A percentile compares a stretch with the other conserved stretches of the same genome.
phyloP scores from a whole-genome alignment of 2,329 filamentous ascomycete species.

The Hypocrella siamensis region DNA sequence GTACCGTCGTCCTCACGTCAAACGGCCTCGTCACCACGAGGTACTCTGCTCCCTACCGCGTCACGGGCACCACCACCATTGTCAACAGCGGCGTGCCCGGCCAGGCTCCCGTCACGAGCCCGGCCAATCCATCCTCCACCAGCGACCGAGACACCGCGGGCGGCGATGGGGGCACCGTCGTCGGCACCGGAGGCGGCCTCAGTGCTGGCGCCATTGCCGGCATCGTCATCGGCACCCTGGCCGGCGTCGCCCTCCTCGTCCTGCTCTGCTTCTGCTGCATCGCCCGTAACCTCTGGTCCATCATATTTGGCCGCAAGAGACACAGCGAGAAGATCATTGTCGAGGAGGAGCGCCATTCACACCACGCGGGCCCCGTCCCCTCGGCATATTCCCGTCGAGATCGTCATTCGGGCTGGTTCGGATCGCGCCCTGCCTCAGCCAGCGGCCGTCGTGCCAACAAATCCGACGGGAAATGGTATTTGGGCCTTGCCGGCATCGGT shows the following conservation, averaged over 20 bases:
- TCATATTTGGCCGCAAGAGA: slow-evolving; percentile 44
- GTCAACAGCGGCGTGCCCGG: slow-evolving; percentile 33
- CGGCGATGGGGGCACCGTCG: slow-evolving; percentile 21
- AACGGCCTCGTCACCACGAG: slow-evolving; percentile 36
- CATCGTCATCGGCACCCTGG: slow-evolving; percentile 61
- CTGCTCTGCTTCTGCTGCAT: slow-evolving; percentile 65
- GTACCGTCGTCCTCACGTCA: slow-evolving; percentile 27
- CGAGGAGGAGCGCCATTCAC: slow-evolving; percentile 46
- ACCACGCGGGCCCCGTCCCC: slow-evolving; percentile 24
- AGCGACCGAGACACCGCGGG: slow-evolving; percentile 28
- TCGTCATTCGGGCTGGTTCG: slow-evolving; percentile 41
- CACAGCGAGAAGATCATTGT: slow-evolving; percentile 42
- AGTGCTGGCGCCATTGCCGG: slow-evolving; percentile 64
- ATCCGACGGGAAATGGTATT: slow-evolving; percentile 31
- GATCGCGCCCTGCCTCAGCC: slow-evolving; percentile 22
- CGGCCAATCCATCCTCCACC: slow-evolving; percentile 26
- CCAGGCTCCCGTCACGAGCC: slow-evolving; percentile 30
- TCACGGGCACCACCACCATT: slow-evolving; percentile 38
- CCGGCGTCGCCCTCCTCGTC: slow-evolving; percentile 49
- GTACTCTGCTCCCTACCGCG: slow-evolving; percentile 35
- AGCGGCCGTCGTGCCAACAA: slow-evolving; percentile 30
- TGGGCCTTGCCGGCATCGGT: slow-evolving; percentile 34
- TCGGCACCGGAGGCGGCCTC: slow-evolving; percentile 28
- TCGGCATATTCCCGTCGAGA: slow-evolving; percentile 32
- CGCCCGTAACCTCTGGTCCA: slow-evolving; percentile 44